phyloP scores from a whole-genome alignment of 495 filamentous ascomycete genomes.

The Annulohypoxylon stygium region DNA sequence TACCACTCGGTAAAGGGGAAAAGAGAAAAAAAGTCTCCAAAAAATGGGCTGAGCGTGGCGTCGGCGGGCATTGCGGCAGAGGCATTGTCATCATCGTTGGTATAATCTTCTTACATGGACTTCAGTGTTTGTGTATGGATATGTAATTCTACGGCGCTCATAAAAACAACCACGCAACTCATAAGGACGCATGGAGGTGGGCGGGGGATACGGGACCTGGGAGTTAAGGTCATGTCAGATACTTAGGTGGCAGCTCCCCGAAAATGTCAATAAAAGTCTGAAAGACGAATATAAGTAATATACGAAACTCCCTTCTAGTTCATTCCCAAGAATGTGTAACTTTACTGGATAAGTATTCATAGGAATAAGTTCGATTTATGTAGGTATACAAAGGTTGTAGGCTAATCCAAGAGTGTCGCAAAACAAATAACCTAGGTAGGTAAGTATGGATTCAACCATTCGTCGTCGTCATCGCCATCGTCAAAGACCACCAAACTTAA shows the following conservation, averaged over 20 bases:
- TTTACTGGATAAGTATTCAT: background rate
- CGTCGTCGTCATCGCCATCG: background rate
- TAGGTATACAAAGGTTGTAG: background rate
- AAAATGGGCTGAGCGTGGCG: conserved; percentile 37
- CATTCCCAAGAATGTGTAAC: no score
- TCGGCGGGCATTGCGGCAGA: conserved; percentile 28
- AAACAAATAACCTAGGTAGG: background rate
- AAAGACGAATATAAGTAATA: conserved; percentile 1
- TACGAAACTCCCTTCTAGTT: background rate
- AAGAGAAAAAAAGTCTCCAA: background rate
- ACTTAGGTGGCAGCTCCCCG: background rate
- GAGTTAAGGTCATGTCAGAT: background rate
- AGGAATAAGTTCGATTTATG: background rate
- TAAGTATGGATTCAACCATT: conserved; percentile 2
- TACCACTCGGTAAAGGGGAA: background rate
- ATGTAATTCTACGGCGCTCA: conserved; percentile 30
- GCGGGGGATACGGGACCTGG: background rate
- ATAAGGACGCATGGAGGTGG: background rate
- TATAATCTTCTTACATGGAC: conserved; percentile 8
- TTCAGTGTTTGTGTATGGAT: conserved; percentile 3
- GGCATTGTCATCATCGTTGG: conserved; percentile 17
- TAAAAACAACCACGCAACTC: conserved; percentile 28
- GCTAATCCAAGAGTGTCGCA: background rate
- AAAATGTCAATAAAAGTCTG: conserved; percentile 6
- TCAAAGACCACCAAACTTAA: conserved; percentile 19